Conservation (phyloP, 2,329 filamentous ascomycete genomes). For the Aureobasidium sp. region DNA sequence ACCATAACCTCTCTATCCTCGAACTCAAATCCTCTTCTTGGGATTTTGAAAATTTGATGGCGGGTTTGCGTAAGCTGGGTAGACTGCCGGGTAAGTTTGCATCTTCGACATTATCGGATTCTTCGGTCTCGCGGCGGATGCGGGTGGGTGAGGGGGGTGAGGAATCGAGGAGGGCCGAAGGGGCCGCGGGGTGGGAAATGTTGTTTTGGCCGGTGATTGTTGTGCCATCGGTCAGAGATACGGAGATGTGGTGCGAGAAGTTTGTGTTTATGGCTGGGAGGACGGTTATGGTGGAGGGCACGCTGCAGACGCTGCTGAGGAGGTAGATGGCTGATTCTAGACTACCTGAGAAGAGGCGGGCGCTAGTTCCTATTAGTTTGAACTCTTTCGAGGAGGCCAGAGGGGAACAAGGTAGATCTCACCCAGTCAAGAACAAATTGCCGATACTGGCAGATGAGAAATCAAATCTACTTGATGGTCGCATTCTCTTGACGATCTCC, state of each 20-base stretch:
- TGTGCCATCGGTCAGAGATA: conserved; percentile 66
- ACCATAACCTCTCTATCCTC: conserved; percentile 80
- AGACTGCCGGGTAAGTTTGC: conserved; percentile 76
- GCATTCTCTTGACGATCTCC: conserved; percentile 42
- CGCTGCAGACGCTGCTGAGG: conserved; percentile 76
- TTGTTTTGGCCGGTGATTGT: conserved; percentile 87
- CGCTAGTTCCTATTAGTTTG: conserved; percentile 43
- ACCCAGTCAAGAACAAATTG: conserved; percentile 46
- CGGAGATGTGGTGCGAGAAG: conserved; percentile 90
- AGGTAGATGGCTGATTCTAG: conserved; percentile 92
- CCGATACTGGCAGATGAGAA: conserved; percentile 46
- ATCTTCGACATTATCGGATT: conserved; percentile 65
- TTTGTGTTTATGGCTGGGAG: conserved; percentile 91
- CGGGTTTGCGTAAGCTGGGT: conserved; percentile 69
- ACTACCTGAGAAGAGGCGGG: conserved; percentile 81
- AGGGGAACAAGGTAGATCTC: conserved; percentile 37
- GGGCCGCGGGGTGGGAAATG: conserved; percentile 58
- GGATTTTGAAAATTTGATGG: conserved; percentile 74
- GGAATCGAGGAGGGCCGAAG: background rate
- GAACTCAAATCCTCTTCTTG: conserved; percentile 68
- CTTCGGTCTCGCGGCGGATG: conserved; percentile 37
- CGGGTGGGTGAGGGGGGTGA: background rate
- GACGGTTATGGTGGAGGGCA: conserved; percentile 68
- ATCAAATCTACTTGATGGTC: conserved; percentile 43
- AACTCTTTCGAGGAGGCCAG: background rate